Base-by-base conservation (phyloP, 306 rosid genomes). In the Cicer cuneatum region DNA sequence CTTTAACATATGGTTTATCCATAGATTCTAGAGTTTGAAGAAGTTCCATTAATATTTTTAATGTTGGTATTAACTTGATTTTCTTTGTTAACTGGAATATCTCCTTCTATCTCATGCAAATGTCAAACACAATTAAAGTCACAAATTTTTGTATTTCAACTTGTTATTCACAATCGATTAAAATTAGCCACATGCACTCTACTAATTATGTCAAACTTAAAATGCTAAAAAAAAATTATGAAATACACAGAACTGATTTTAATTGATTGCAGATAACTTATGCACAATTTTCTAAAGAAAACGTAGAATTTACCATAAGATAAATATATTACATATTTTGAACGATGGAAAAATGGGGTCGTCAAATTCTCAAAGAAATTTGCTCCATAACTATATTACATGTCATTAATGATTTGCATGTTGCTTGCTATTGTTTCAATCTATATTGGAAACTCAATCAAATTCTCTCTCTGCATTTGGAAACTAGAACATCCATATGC, bases 401-500 rank as follows among this genome's bases (percentile, higher is more conserved):
- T 56, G 37, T 46, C 63, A 74, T 59, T 64, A 37, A 64, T 75
- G 41, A 69, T 48, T 57, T 10, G 58, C 72, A 66, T 66, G 78
- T 70, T 65, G 60, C 76, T 65, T 65, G 61, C 81, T 43, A 41
- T 35, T 16, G 48, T 69, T 76, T 51, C 66, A 70, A 42, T 74
- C 64, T 66, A 73, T 65, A 58, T 73, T 73, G 56, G 29, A 66
- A 73, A 66, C 42, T 51, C 21, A 21, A 21, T 38, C 40, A 65
- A 15, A 37, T 48, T 74, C 51, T 67, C 18, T 39, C 67, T 64
- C 52, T 65, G 49, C 69, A 57, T 48, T 64, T 39, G 49, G 57
- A 75, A 79, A 75, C 42, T 40, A 75, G 68, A 65, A 73, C 72
- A 49, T 66, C 52, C 72, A 66, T 24, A 77, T 48, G 43, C 72